phyloP scores from a whole-genome alignment of 306 rosid species.

The Sphenostylis stenocarpa region DNA sequence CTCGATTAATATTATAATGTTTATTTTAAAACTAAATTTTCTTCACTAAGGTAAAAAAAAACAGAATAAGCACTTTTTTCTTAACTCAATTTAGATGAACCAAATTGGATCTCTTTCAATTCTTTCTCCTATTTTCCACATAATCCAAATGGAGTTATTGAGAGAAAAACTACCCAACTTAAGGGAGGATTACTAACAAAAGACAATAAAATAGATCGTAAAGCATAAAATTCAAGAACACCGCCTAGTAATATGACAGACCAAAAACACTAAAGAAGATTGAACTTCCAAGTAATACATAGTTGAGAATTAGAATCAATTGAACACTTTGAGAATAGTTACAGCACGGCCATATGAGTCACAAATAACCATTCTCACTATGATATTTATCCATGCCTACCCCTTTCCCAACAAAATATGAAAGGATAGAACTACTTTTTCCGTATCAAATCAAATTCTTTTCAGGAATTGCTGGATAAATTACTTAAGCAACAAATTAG shows the following conservation, averaged over 20 bases:
- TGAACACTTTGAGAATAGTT: slow-evolving; percentile 14
- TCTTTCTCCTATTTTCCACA: neutral
- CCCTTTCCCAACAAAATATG: slow-evolving; percentile 14
- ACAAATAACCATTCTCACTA: slow-evolving; percentile 20
- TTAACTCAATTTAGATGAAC: neutral
- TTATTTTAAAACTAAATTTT: neutral
- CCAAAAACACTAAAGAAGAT: neutral
- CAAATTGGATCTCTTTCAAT: neutral
- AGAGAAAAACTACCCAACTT: neutral
- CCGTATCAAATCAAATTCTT: slow-evolving; percentile 19
- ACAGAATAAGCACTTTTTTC: neutral
- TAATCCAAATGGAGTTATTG: neutral
- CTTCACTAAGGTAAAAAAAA: neutral
- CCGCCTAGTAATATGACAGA: neutral
- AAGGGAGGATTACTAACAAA: neutral
- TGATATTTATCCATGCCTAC: neutral
- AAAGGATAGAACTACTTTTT: slow-evolving; percentile 1
- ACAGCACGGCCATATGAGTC: neutral
- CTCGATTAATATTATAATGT: neutral
- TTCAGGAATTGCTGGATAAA: slow-evolving; percentile 12
- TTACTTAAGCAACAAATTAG: slow-evolving; percentile 8
- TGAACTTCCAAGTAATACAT: neutral
- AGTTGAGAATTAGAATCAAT: slow-evolving; percentile 14
- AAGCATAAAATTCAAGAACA: neutral
- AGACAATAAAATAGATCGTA: neutral